Evolutionary conservation across 176 grass and related monocot species (phyloP).

Genomic region (Poa annua): DNA sequence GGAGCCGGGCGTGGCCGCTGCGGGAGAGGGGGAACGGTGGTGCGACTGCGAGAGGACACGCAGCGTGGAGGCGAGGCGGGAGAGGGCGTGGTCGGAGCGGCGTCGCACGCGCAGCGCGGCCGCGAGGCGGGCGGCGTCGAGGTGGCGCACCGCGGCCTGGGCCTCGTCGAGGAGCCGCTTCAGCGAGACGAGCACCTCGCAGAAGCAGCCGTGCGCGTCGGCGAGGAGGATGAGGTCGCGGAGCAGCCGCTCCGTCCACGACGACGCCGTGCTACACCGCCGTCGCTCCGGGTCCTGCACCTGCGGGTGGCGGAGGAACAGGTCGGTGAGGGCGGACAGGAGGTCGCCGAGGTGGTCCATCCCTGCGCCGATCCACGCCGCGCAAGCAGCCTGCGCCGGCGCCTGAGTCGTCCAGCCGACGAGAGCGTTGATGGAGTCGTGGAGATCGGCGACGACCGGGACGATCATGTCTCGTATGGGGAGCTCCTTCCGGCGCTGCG

Average conservation of each 20-base stretch:
- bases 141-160: slow-evolving; percentile 43
- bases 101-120: slow-evolving; percentile 45
- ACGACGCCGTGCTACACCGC: neutral
- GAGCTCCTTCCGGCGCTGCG: slow-evolving; percentile 25
- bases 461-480: slow-evolving; percentile 41
- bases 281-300: slow-evolving; percentile 45
- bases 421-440: slow-evolving; percentile 38
- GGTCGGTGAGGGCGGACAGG: slow-evolving; percentile 28
- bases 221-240: slow-evolving; percentile 49
- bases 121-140: slow-evolving; percentile 41
- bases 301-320: slow-evolving; percentile 50
- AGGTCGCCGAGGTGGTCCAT: slow-evolving; percentile 16
- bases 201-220: slow-evolving; percentile 40
- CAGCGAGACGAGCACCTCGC: slow-evolving; percentile 42
- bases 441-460: slow-evolving; percentile 44
- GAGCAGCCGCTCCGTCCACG: slow-evolving; percentile 49
- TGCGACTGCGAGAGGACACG: slow-evolving; percentile 34
- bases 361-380: slow-evolving; percentile 44
- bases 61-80: neutral
- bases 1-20: neutral
- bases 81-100: slow-evolving; percentile 39
- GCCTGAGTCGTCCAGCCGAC: slow-evolving; percentile 28
- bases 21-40: neutral
- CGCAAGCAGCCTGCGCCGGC: neutral
- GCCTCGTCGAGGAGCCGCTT: slow-evolving; percentile 46